Percentiles rank a stretch among this genome's conserved stretches.
These are phyloP conservation scores for Venturia nashicola DNA, from an alignment of 2,329 filamentous ascomycete genomes.

Conservation along the genomic window DNA sequence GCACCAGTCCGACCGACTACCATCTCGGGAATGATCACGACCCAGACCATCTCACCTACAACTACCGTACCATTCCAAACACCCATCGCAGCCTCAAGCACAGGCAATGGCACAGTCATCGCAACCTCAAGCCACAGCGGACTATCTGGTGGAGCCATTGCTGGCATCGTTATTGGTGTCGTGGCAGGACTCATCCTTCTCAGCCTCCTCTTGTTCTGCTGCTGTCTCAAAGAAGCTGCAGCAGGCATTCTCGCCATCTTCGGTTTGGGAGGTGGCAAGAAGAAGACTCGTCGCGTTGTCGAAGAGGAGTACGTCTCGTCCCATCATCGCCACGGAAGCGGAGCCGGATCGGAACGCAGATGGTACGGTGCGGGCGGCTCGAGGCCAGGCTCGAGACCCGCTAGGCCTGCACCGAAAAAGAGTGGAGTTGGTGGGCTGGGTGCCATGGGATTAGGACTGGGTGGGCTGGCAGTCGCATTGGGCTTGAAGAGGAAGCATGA, in stretches of 20 bases:
- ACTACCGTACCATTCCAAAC: constrained; percentile 37
- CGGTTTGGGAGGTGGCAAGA: constrained; percentile 42
- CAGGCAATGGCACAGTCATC: constrained; percentile 27
- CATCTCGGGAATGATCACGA: constrained; percentile 40
- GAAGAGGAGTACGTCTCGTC: constrained; percentile 54
- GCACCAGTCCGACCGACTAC: constrained; percentile 36
- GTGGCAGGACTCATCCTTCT: constrained; percentile 56
- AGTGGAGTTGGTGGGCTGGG: constrained; percentile 9
- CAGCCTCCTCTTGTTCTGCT: constrained; percentile 62
- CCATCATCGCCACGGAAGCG: constrained; percentile 48
- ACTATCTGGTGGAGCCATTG: constrained; percentile 62
- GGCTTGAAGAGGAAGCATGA: constrained; percentile 9
- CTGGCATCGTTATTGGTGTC: constrained; percentile 67
- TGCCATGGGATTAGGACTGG: constrained; percentile 16
- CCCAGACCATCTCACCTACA: constrained; percentile 31
- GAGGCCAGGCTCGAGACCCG: constrained; percentile 6
- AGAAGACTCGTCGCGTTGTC: constrained; percentile 23
- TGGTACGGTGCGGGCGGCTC: constrained; percentile 29
- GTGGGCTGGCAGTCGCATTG: constrained; percentile 19
- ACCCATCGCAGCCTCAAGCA: constrained; percentile 37
- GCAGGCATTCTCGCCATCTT: constrained; percentile 47
- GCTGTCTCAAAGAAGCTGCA: constrained; percentile 44
- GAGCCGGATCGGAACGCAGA: constrained; percentile 38
- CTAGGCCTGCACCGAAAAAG: neutral
- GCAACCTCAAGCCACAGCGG: constrained; percentile 18